Conservation (phyloP, 805 yeast genomes). For the Ogataea nitratoaversa region DNA sequence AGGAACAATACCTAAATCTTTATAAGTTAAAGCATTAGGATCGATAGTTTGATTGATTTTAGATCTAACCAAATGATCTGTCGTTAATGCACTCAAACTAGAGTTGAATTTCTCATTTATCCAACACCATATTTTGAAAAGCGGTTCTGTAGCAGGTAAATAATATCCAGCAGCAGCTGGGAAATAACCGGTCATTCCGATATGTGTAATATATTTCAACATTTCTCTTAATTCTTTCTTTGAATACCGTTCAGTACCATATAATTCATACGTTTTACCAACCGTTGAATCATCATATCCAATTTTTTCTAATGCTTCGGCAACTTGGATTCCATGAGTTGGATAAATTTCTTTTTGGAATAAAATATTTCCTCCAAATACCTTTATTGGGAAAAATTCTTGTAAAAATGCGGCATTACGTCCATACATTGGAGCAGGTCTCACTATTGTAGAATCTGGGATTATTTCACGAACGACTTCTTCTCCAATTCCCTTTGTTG, state of each 20-base stretch:
- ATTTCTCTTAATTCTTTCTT: slow-evolving; percentile 63
- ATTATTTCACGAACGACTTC: slow-evolving; percentile 58
- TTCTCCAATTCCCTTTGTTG: slow-evolving; percentile 79
- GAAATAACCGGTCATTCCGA: slow-evolving; percentile 32
- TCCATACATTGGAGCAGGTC: slow-evolving; percentile 81
- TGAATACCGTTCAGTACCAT: slow-evolving; percentile 64
- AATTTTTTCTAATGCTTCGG: slow-evolving; percentile 70
- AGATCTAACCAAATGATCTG: slow-evolving; percentile 74
- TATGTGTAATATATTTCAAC: slow-evolving; percentile 47
- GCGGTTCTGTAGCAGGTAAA: slow-evolving; percentile 38
- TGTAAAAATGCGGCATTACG: slow-evolving; percentile 67
- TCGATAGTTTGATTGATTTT: slow-evolving; percentile 62
- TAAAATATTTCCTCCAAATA: slow-evolving; percentile 63
- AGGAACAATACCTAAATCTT: slow-evolving; percentile 66
- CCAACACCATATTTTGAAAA: slow-evolving; percentile 25
- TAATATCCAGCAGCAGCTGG: slow-evolving; percentile 35
- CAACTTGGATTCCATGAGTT: slow-evolving; percentile 74
- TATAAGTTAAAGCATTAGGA: slow-evolving; percentile 56
- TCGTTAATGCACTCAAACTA: slow-evolving; percentile 37
- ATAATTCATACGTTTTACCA: slow-evolving; percentile 71
- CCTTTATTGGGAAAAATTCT: slow-evolving; percentile 50
- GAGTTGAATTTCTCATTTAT: slow-evolving; percentile 46
- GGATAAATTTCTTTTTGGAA: slow-evolving; percentile 65
- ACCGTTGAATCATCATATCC: slow-evolving; percentile 78
- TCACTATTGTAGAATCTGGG: slow-evolving; percentile 78